phyloP scores from a whole-genome alignment of 768 basidiomycete species.

The Naganishia vishniacii region DNA sequence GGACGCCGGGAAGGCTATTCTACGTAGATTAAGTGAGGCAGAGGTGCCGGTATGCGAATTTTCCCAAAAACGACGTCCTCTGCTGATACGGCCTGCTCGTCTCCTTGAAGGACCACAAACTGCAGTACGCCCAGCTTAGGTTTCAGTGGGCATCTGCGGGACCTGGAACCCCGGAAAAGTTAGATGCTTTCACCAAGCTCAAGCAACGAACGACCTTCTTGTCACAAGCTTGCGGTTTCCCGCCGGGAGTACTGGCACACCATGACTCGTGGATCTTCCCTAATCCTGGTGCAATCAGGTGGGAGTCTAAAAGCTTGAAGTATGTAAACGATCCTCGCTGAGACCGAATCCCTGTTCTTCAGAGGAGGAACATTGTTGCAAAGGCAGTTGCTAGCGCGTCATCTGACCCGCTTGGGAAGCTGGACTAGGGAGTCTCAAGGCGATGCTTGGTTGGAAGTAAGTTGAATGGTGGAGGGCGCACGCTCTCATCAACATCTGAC shows the following conservation, averaged over 20 bases:
- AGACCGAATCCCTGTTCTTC: too few relatives aligned
- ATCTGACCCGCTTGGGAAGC: constrained; percentile 36
- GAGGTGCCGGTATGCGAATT: constrained; percentile 20
- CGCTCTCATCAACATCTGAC: too few relatives aligned
- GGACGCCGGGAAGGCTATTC: constrained; percentile 33
- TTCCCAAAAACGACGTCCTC: not conserved
- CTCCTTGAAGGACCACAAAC: constrained; percentile 38
- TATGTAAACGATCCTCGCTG: too few relatives aligned
- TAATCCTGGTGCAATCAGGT: constrained; percentile 24
- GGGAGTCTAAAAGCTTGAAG: too few relatives aligned
- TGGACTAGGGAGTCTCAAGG: constrained; percentile 40
- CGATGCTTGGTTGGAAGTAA: constrained; percentile 35
- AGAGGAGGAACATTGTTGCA: constrained; percentile 4
- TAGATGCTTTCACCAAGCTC: constrained; percentile 28
- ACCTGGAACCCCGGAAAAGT: constrained; percentile 22
- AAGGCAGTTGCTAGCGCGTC: constrained; percentile 31
- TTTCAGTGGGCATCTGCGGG: constrained; percentile 31
- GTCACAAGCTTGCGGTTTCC: constrained; percentile 29
- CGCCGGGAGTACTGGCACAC: not conserved
- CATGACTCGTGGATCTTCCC: constrained; percentile 7
- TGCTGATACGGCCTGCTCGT: not conserved
- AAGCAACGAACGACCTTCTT: constrained; percentile 30
- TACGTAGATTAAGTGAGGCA: constrained; percentile 32
- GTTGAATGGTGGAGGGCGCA: too few relatives aligned
- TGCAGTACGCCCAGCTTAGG: constrained; percentile 39